Conservation (phyloP, 2,329 filamentous ascomycete genomes). For the Colletotrichum phormii region DNA sequence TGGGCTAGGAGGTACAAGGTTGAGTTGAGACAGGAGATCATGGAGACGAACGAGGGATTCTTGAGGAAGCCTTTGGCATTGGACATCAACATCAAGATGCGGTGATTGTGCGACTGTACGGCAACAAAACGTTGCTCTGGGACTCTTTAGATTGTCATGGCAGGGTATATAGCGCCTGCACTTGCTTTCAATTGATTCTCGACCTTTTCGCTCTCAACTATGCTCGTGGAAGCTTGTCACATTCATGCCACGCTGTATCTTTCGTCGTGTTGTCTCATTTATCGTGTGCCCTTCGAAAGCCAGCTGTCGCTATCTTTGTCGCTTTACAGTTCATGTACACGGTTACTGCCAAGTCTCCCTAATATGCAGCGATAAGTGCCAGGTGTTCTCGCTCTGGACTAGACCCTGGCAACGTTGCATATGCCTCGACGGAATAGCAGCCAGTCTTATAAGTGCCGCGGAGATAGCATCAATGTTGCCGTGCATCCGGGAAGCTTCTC, state of each 20-base stretch:
- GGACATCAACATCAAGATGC: constrained; percentile 70
- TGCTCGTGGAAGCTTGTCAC: no score
- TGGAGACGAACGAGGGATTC: constrained; percentile 86
- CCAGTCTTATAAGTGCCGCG: no score
- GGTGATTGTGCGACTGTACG: constrained; percentile 39
- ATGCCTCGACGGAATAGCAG: no score
- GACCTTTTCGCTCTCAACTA: neutral
- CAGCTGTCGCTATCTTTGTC: no score
- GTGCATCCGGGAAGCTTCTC: neutral
- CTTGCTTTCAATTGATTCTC: no score
- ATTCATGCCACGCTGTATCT: neutral
- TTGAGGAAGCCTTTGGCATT: constrained; percentile 81
- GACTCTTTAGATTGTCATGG: neutral
- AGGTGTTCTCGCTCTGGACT: neutral
- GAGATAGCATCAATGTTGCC: neutral
- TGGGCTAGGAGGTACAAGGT: constrained; percentile 67
- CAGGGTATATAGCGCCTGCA: neutral
- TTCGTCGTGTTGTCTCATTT: neutral
- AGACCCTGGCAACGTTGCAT: neutral
- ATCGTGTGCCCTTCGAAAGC: neutral
- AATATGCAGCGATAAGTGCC: no score
- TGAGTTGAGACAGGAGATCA: constrained; percentile 63
- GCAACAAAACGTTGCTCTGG: neutral
- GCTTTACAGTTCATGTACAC: no score
- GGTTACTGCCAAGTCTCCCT: no score